phyloP scores from a whole-genome alignment of 257 asterid species.

The Cinchona pubescens region DNA sequence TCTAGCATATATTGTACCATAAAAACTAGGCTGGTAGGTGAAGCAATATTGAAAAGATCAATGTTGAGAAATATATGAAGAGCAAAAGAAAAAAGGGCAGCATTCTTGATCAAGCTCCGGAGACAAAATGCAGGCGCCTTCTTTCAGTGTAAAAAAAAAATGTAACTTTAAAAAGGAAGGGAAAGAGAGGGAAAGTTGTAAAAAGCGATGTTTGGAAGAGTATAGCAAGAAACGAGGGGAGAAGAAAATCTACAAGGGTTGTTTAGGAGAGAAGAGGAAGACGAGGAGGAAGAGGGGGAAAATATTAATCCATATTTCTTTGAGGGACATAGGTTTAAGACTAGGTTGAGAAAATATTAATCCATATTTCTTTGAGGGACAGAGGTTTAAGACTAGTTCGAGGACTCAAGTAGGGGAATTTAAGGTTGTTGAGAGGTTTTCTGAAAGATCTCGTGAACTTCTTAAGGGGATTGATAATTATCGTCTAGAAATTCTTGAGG shows the following conservation, averaged over 20 bases:
- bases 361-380: slow-evolving; percentile 35
- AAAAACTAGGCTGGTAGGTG: no score
- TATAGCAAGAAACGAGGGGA: slow-evolving; percentile 7
- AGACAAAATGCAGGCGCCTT: slow-evolving; percentile 3
- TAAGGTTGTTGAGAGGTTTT: slow-evolving; percentile 36
- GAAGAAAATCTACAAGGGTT: neutral
- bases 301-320: slow-evolving; percentile 41
- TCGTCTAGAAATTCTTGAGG: slow-evolving; percentile 35
- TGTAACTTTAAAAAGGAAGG: slow-evolving; percentile 14
- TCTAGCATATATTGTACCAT: no score
- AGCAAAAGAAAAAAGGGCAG: slow-evolving; percentile 1
- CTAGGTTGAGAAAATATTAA: slow-evolving; percentile 29
- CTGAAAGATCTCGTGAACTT: slow-evolving; percentile 32
- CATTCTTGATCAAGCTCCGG: slow-evolving; percentile 9
- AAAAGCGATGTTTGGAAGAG: slow-evolving; percentile 23
- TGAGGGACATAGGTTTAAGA: slow-evolving; percentile 27
- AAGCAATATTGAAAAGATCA: neutral
- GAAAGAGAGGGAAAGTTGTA: slow-evolving; percentile 18
- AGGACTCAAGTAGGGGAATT: slow-evolving; percentile 32
- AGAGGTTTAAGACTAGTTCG: slow-evolving; percentile 25
- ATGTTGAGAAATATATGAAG: slow-evolving; percentile 8
- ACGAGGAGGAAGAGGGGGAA: no score
- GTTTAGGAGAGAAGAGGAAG: neutral
- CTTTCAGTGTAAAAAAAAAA: slow-evolving; percentile 28
- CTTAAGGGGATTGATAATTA: slow-evolving; percentile 38